Base-by-base conservation (phyloP, 192 early-diverging fungal species). In the Coemansia sp. region DNA sequence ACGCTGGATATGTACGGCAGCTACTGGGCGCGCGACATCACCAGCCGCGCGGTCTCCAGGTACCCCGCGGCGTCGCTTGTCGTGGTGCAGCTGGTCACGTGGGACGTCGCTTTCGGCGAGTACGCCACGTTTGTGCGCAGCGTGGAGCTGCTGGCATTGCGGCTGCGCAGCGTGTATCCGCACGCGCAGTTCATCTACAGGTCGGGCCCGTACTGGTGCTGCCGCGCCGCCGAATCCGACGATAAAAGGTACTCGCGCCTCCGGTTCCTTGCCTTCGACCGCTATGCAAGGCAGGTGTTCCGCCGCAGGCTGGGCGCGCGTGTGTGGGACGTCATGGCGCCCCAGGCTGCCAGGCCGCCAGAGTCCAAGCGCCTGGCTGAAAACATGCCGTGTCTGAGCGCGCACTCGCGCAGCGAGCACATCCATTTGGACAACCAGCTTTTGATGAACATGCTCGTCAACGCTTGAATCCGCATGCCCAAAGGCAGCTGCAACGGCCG, bases 361-460 rank as follows among this genome's bases (percentile, higher is more conserved):
- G 71, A 73, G 53, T 60, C 24, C 41, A 79, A 73, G 66, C 63
- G 77, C 1, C 14, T 59, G 15, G 38, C 43, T 0, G 68, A 73
- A n/a, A 79, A 79, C 30, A 69, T 79, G 67, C 68, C 77, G 20
- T 79, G 77, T n/a, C 58, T 23, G 30, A 73, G 71, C 66, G 77
- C 71, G 15, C 77, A 74, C 51, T 62, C 55, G 34, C 63, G 77
- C 23, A 23, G 71, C 0, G 77, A 79, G 55, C 52, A 56, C 20
- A 69, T 79, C 53, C 68, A 73, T 34, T 26, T 79, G 35, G 77
- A 79, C 60, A 78, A 78, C 71, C 76, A 78, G 67, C 26, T 78
- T 15, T 52, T 78, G 51, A 78, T 78, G 71, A 78, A 78, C 71
- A 69, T 69, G 63, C 39, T 78, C 1, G 59, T 67, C 46, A 78